Evolutionary conservation across 2,329 filamentous ascomycete genomes (phyloP).

Genomic region (Colletotrichum neosansevieriae): DNA sequence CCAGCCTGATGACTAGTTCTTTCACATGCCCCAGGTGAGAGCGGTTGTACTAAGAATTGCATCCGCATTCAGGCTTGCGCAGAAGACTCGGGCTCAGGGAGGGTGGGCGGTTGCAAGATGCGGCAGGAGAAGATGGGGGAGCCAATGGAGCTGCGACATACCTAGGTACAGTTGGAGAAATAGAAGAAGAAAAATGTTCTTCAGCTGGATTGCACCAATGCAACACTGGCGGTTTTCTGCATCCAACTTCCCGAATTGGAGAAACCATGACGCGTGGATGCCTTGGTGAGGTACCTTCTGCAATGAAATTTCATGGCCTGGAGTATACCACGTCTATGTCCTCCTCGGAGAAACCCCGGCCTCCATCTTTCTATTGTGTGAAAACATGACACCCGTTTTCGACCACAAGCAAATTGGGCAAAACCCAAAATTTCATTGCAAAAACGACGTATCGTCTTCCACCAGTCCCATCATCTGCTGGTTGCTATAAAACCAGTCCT

Average conservation of each 20-base stretch:
- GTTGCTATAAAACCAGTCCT: conserved; percentile 54
- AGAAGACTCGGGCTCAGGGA: conserved; percentile 7
- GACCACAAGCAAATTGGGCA: neutral
- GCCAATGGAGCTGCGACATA: conserved; percentile 16
- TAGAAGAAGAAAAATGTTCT: neutral
- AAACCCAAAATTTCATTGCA: neutral
- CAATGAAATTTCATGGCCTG: no score
- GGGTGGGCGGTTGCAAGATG: conserved; percentile 9
- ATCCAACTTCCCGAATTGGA: neutral
- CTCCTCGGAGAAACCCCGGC: no score
- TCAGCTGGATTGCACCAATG: conserved; percentile 2
- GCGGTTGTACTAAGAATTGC: neutral
- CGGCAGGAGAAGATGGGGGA: conserved; percentile 9
- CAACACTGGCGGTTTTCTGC: neutral
- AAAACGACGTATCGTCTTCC: conserved; percentile 43
- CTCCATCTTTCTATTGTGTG: neutral
- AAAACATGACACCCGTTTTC: neutral
- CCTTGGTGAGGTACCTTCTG: no score
- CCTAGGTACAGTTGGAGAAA: neutral
- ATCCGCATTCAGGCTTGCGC: conserved; percentile 8
- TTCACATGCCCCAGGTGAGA: conserved; percentile 8
- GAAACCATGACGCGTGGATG: neutral
- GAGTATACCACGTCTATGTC: no score
- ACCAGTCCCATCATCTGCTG: conserved; percentile 53
- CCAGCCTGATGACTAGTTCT: neutral